These are phyloP conservation scores for Quercus suber DNA, from an alignment of 306 rosid species.

Conservation along the genomic window DNA sequence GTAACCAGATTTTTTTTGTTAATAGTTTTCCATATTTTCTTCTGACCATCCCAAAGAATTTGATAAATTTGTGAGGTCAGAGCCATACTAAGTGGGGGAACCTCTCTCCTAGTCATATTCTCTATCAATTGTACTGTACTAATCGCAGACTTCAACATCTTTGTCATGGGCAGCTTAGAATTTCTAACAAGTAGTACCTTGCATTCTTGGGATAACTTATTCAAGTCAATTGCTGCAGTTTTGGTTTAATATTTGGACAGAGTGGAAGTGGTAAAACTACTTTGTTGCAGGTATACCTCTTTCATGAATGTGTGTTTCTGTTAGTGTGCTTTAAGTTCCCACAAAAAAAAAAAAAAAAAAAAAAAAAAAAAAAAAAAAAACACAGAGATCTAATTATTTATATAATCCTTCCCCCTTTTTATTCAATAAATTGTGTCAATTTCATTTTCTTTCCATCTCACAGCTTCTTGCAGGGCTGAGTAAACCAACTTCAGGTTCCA, in stretches of 20 bases:
- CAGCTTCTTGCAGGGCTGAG: constrained; percentile 91
- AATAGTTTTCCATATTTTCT: neutral
- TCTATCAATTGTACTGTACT: neutral
- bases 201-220: constrained; percentile 19
- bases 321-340: constrained; percentile 1
- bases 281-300: constrained; percentile 64
- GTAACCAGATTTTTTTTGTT: neutral
- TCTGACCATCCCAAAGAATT: neutral
- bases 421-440: neutral
- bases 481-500: constrained; percentile 87
- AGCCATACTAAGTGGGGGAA: neutral
- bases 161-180: neutral
- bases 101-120: neutral
- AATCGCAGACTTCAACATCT: neutral
- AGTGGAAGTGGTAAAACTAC: constrained; percentile 98
- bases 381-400: neutral
- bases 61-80: neutral
- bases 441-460: constrained; percentile 3
- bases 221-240: constrained; percentile 48
- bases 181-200: neutral
- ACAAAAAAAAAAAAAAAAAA: no score
- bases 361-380: no score
- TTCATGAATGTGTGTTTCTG: neutral
- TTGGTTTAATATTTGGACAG: constrained; percentile 80
- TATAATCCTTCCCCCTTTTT: constrained; percentile 1